Percentiles rank a stretch among this genome's conserved stretches.
Conservation (phyloP, 148 eudicot genomes). For the Dianthus caryophyllus region DNA sequence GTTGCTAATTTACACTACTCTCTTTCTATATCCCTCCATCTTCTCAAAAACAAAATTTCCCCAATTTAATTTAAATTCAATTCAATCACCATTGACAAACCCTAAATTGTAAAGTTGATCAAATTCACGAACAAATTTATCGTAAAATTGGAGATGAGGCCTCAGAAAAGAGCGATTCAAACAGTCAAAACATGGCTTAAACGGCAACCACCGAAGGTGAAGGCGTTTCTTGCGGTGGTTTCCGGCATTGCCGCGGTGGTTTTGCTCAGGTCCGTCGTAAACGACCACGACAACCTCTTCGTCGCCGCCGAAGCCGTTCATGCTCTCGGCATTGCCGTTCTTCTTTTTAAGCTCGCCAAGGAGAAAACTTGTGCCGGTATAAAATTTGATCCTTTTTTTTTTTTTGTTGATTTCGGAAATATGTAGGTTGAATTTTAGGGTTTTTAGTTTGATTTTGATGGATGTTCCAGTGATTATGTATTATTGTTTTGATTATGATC, state of each 20-base stretch:
- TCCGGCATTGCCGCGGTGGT: conserved; percentile 68
- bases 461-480: background rate
- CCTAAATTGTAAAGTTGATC: too few relatives aligned
- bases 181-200: conserved; percentile 51
- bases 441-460: background rate
- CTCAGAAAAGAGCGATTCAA: conserved; percentile 70
- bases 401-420: background rate
- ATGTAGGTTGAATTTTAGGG: background rate
- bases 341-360: conserved; percentile 77
- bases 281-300: conserved; percentile 85
- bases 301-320: conserved; percentile 92
- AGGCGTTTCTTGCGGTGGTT: conserved; percentile 77
- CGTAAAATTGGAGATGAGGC: conserved; percentile 38
- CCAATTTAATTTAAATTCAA: too few relatives aligned
- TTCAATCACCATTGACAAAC: too few relatives aligned
- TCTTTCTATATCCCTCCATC: too few relatives aligned
- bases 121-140: too few relatives aligned
- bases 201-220: conserved; percentile 88
- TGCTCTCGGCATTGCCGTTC: conserved; percentile 67
- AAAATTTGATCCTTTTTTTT: background rate
- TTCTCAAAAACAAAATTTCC: too few relatives aligned
- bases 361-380: conserved; percentile 92
- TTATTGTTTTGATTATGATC: background rate
- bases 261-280: conserved; percentile 56
- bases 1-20: too few relatives aligned